Percentiles rank a stretch among this genome's conserved stretches.
These are phyloP conservation scores for Talaromyces wortmannii DNA, from an alignment of 495 filamentous ascomycete genomes.

Conservation along the genomic window DNA sequence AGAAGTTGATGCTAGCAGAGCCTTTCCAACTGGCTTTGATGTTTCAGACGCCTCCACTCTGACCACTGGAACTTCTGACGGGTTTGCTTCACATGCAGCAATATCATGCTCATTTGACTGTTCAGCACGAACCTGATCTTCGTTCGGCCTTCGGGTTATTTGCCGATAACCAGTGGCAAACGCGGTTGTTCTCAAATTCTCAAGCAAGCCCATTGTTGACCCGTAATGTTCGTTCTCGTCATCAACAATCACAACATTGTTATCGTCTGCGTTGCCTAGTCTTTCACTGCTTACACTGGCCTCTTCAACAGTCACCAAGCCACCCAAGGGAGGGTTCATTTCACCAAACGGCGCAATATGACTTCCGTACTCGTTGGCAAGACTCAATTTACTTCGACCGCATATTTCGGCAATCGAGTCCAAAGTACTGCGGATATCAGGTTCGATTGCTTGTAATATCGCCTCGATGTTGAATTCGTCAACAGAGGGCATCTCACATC, in stretches of 20 bases:
- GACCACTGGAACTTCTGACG: background rate
- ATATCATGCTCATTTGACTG: background rate
- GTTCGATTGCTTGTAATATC: conserved; percentile 52
- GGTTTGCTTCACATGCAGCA: background rate
- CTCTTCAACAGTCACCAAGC: conserved; percentile 35
- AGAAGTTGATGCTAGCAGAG: conserved; percentile 17
- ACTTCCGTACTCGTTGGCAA: conserved; percentile 58
- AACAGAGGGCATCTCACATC: conserved; percentile 35
- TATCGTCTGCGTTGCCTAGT: background rate
- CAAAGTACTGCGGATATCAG: conserved; percentile 48
- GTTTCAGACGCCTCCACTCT: conserved; percentile 17
- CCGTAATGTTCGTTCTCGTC: conserved; percentile 25
- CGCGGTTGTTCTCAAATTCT: conserved; percentile 15
- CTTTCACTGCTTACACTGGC: conserved; percentile 9
- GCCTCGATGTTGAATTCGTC: conserved; percentile 53
- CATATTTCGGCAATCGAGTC: conserved; percentile 60
- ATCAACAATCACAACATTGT: conserved; percentile 29
- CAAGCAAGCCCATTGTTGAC: conserved; percentile 26
- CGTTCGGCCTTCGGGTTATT: background rate
- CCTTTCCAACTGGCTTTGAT: conserved; percentile 20
- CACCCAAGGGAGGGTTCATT: conserved; percentile 33
- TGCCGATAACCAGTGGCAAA: conserved; percentile 7
- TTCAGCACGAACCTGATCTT: background rate
- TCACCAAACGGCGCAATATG: conserved; percentile 57
- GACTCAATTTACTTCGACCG: conserved; percentile 51